These are phyloP conservation scores for Claviceps maximensis DNA, from an alignment of 2,329 filamentous ascomycete genomes.

Conservation along the genomic window DNA sequence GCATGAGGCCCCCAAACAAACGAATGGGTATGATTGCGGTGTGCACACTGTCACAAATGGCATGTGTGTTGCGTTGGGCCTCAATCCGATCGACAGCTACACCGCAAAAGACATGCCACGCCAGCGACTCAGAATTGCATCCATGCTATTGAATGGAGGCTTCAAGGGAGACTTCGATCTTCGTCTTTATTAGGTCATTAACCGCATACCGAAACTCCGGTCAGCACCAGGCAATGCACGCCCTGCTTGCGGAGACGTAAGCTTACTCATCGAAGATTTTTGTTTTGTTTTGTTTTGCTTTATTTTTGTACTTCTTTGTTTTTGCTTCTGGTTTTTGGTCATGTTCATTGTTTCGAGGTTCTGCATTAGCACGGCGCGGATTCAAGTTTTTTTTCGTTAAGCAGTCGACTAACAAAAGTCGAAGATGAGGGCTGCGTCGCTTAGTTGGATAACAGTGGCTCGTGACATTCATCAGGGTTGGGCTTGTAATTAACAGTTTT, in stretches of 20 bases:
- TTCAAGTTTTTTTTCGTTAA: neutral
- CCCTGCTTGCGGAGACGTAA: neutral
- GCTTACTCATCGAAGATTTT: too few species aligned
- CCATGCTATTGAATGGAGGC: slow-evolving; percentile 52
- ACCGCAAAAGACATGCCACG: slow-evolving; percentile 39
- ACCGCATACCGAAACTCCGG: neutral
- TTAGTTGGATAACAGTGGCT: neutral
- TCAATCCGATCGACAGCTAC: slow-evolving; percentile 38
- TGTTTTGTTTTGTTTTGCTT: neutral
- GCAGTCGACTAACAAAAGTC: neutral
- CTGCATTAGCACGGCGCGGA: slow-evolving; percentile 2
- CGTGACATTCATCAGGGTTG: neutral
- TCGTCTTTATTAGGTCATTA: slow-evolving; percentile 18
- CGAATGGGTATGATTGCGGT: slow-evolving; percentile 63
- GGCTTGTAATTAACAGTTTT: neutral
- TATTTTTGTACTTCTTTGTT: neutral
- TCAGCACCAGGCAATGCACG: neutral
- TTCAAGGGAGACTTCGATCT: slow-evolving; percentile 48
- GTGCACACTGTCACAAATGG: slow-evolving; percentile 64
- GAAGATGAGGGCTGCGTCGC: neutral
- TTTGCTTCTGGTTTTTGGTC: neutral
- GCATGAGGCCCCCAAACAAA: slow-evolving; percentile 42
- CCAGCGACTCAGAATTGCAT: slow-evolving; percentile 50
- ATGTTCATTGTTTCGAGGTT: neutral
- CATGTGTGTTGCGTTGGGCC: slow-evolving; percentile 43